Percentiles rank a stretch among this genome's conserved stretches.
Evolutionary conservation across 768 basidiomycete genomes (phyloP).

Genomic region (Mycena leptocephala): DNA sequence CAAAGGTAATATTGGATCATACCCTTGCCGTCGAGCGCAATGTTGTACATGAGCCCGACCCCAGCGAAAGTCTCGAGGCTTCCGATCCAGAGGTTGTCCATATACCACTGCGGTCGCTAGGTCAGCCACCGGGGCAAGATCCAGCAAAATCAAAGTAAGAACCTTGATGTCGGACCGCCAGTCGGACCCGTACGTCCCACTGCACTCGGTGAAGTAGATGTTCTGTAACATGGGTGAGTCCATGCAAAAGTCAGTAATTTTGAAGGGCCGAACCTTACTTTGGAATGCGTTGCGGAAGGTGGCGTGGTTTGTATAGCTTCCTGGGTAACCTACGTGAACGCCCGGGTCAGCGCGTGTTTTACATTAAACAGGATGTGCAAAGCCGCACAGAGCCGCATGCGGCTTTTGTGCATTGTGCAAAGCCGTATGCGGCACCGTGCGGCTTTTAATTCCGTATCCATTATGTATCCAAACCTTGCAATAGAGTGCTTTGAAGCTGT

Average conservation of each 20-base stretch:
- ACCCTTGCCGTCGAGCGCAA: constrained; percentile 80
- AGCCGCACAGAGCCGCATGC: too few species aligned
- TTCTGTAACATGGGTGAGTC: background rate
- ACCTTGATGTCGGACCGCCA: constrained; percentile 79
- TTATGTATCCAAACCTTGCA: too few species aligned
- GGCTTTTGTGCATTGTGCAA: too few species aligned
- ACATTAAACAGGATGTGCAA: too few species aligned
- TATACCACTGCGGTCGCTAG: constrained; percentile 69
- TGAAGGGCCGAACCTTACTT: background rate
- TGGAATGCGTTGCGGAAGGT: constrained; percentile 26
- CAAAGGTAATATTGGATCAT: too few species aligned
- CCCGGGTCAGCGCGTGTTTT: background rate
- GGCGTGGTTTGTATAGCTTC: background rate
- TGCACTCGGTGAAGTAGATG: constrained; percentile 31
- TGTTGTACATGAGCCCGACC: constrained; percentile 80
- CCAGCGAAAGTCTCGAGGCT: constrained; percentile 70
- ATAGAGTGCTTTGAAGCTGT: too few species aligned
- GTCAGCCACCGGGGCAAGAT: background rate
- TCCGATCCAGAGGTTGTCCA: too few species aligned
- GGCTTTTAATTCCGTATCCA: too few species aligned
- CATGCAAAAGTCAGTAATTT: too few species aligned
- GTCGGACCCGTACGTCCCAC: constrained; percentile 61
- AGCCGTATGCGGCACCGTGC: too few species aligned
- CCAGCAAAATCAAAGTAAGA: background rate
- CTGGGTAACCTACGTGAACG: constrained; percentile 25